Evolutionary conservation across 2,329 filamentous ascomycete genomes (phyloP).

Genomic region (Tolypocladium paradoxum): DNA sequence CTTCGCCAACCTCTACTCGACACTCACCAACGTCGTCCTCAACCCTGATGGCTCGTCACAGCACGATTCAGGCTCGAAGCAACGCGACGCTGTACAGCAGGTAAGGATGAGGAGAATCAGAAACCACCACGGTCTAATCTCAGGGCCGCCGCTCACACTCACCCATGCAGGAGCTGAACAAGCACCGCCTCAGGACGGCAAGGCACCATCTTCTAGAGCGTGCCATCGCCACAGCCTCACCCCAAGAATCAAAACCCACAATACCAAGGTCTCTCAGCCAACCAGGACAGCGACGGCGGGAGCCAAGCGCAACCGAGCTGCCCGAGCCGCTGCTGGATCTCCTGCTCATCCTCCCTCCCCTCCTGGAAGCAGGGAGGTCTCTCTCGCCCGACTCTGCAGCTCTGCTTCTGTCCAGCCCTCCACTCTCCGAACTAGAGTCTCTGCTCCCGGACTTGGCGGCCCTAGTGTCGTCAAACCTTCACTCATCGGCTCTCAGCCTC

Average conservation of each 20-base stretch:
- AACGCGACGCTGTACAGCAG: slow-evolving; percentile 37
- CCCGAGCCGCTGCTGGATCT: slow-evolving; percentile 40
- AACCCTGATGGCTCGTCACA: slow-evolving; percentile 48
- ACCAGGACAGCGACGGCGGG: slow-evolving; percentile 4
- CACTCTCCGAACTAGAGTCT: slow-evolving; percentile 34
- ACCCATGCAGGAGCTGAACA: slow-evolving; percentile 33
- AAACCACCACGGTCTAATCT: neutral
- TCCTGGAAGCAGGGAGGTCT: slow-evolving; percentile 27
- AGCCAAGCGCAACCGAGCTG: slow-evolving; percentile 12
- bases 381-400: slow-evolving; percentile 24
- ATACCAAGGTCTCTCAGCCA: slow-evolving; percentile 2
- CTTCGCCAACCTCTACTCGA: slow-evolving; percentile 48
- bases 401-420: slow-evolving; percentile 38
- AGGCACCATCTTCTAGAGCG: slow-evolving; percentile 39
- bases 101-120: slow-evolving; percentile 21
- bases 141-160: neutral
- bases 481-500: slow-evolving; percentile 35
- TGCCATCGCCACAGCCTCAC: slow-evolving; percentile 36
- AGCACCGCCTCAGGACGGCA: slow-evolving; percentile 35
- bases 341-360: slow-evolving; percentile 41
- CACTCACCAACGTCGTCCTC: slow-evolving; percentile 41
- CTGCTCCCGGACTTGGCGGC: slow-evolving; percentile 37
- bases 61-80: slow-evolving; percentile 35
- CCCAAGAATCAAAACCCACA: slow-evolving; percentile 11
- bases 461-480: slow-evolving; percentile 39